Conservation (phyloP, 1,284 basidiomycete species). For the Veloporphyrellus conicus region DNA sequence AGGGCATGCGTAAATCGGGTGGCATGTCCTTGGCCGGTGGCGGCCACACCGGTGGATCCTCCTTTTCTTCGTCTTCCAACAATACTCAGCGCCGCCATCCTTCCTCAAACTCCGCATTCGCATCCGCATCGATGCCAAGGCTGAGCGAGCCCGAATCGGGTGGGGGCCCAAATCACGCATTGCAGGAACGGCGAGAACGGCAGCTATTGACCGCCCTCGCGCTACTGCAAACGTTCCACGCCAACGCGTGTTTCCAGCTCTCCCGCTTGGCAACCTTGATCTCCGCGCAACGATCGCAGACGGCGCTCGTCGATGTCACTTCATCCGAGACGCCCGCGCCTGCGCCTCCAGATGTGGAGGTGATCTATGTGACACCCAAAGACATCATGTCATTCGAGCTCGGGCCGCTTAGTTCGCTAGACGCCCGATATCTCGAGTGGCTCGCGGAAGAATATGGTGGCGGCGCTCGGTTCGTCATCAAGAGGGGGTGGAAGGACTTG, state of each 20-base stretch:
- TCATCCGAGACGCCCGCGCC: neutral
- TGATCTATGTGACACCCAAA: conserved; percentile 44
- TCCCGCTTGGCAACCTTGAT: conserved; percentile 52
- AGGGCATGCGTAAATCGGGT: conserved; percentile 38
- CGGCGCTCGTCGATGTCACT: conserved; percentile 2
- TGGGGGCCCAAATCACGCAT: conserved; percentile 15
- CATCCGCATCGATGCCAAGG: conserved; percentile 18
- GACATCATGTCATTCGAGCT: conserved; percentile 67
- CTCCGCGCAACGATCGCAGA: conserved; percentile 22
- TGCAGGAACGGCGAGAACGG: conserved; percentile 35
- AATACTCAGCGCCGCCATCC: conserved; percentile 31
- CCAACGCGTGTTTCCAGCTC: conserved; percentile 64
- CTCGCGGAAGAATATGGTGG: conserved; percentile 60
- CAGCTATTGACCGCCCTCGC: conserved; percentile 61
- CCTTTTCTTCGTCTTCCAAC: conserved; percentile 27
- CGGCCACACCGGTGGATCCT: conserved; percentile 32
- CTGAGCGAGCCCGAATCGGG: conserved; percentile 10
- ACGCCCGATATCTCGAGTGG: conserved; percentile 71
- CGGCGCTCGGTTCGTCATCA: conserved; percentile 41
- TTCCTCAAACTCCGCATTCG: conserved; percentile 27
- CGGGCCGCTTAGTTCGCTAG: conserved; percentile 63
- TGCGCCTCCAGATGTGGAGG: conserved; percentile 11
- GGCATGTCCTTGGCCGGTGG: conserved; percentile 35
- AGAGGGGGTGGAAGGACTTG: conserved; percentile 49
- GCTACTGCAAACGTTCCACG: conserved; percentile 68